Conservation (phyloP, 768 basidiomycete genomes). For the Pleurotus cornucopiae region DNA sequence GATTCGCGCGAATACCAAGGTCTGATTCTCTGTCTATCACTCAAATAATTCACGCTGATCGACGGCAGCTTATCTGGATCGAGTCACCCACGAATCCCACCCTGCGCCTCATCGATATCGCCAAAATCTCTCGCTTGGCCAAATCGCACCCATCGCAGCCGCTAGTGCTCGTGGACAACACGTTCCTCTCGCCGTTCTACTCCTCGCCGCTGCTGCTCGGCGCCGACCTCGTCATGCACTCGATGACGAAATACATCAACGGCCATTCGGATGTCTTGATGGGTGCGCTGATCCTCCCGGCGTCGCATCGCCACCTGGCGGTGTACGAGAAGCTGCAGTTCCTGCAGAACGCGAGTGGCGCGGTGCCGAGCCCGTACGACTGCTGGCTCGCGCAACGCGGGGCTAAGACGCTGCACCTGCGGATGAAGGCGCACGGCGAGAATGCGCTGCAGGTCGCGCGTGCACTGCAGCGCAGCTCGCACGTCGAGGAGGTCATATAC, state of each 20-base stretch:
- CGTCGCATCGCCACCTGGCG: constrained; percentile 32
- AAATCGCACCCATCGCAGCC: constrained; percentile 61
- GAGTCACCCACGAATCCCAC: constrained; percentile 96
- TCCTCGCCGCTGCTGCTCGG: constrained; percentile 79
- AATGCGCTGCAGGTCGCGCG: constrained; percentile 78
- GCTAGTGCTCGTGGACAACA: constrained; percentile 88
- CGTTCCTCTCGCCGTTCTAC: constrained; percentile 92
- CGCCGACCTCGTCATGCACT: constrained; percentile 85
- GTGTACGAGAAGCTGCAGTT: constrained; percentile 65
- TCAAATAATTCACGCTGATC: neutral
- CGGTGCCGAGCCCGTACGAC: constrained; percentile 83
- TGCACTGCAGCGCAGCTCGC: constrained; percentile 46
- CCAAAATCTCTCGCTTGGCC: constrained; percentile 62
- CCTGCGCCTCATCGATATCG: constrained; percentile 80
- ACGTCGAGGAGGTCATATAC: constrained; percentile 82
- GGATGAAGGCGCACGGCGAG: constrained; percentile 82
- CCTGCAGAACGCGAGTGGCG: constrained; percentile 86
- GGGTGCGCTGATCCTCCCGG: constrained; percentile 75
- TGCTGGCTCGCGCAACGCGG: constrained; percentile 89
- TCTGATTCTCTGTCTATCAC: constrained; percentile 24
- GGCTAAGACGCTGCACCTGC: constrained; percentile 84
- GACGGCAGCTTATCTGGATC: constrained; percentile 69
- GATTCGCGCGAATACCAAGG: constrained; percentile 78
- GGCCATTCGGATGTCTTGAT: constrained; percentile 94
- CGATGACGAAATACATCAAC: constrained; percentile 86